Evolutionary conservation across 306 rosid genomes (phyloP).

Genomic region (Potentilla sterilis): DNA sequence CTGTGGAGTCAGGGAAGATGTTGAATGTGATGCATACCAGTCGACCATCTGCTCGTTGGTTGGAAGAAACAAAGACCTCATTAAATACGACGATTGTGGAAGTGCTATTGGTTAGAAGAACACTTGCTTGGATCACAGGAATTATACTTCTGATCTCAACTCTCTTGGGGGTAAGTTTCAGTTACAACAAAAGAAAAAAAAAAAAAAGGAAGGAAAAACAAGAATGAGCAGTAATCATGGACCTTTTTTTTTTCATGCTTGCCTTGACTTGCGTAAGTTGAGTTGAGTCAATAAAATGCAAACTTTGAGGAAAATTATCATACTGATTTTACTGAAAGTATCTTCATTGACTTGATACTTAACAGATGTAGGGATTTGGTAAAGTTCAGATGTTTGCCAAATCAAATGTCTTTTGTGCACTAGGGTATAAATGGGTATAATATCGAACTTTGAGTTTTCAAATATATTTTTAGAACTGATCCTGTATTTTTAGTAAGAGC

Average conservation of each 20-base stretch:
- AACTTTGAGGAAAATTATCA: background rate
- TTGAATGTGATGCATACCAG: constrained; percentile 53
- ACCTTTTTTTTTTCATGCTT: background rate
- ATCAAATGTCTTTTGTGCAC: background rate
- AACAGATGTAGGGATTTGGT: too few species aligned
- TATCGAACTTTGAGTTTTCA: background rate
- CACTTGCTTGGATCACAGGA: constrained; percentile 89
- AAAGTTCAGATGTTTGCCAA: background rate
- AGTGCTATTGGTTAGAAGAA: constrained; percentile 67
- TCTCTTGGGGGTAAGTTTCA: constrained; percentile 73
- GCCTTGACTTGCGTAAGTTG: background rate
- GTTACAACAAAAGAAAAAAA: too few species aligned
- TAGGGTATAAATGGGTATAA: background rate
- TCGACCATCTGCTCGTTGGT: constrained; percentile 53
- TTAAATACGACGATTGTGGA: constrained; percentile 20
- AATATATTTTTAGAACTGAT: background rate
- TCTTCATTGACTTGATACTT: background rate
- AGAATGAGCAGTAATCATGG: background rate
- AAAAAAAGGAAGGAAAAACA: background rate
- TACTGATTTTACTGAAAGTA: background rate
- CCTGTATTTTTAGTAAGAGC: background rate
- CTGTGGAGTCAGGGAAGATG: constrained; percentile 44
- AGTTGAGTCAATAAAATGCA: background rate
- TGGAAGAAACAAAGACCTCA: constrained; percentile 48
- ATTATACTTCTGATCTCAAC: constrained; percentile 78